Evolutionary conservation across 768 basidiomycete genomes (phyloP).

Genomic region (Rhizopogon roseolus): DNA sequence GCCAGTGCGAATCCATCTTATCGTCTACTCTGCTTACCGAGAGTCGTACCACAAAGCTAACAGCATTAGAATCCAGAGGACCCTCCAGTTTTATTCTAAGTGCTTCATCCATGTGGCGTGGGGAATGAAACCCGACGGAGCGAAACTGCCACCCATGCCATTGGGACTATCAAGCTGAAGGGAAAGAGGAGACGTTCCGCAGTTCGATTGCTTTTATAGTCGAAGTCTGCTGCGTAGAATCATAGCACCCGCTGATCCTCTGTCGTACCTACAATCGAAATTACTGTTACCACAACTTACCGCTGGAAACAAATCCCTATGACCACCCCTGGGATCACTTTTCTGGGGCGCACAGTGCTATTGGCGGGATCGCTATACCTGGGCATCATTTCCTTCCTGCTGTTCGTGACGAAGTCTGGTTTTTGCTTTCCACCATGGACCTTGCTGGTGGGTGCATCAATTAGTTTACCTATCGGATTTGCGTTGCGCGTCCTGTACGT

Average conservation of each 20-base stretch:
- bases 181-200: constrained; percentile 4
- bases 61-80: no score
- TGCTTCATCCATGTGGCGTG: neutral
- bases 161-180: constrained; percentile 4
- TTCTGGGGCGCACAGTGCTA: constrained; percentile 3
- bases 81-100: no score
- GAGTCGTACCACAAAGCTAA: no score
- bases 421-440: constrained; percentile 34
- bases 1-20: no score
- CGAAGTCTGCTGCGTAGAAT: neutral
- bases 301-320: constrained; percentile 1
- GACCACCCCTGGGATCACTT: constrained; percentile 12
- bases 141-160: neutral
- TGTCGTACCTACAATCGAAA: neutral
- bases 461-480: constrained; percentile 30
- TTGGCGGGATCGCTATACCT: neutral
- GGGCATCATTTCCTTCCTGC: neutral
- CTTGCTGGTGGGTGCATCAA: constrained; percentile 23
- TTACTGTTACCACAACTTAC: neutral
- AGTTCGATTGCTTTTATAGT: neutral
- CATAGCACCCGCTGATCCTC: neutral
- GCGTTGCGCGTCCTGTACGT: constrained; percentile 25
- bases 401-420: constrained; percentile 11
- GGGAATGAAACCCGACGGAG: neutral
- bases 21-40: no score